Evolutionary conservation across 306 rosid genomes (phyloP).

Genomic region (Notholithocarpus densiflorus): DNA sequence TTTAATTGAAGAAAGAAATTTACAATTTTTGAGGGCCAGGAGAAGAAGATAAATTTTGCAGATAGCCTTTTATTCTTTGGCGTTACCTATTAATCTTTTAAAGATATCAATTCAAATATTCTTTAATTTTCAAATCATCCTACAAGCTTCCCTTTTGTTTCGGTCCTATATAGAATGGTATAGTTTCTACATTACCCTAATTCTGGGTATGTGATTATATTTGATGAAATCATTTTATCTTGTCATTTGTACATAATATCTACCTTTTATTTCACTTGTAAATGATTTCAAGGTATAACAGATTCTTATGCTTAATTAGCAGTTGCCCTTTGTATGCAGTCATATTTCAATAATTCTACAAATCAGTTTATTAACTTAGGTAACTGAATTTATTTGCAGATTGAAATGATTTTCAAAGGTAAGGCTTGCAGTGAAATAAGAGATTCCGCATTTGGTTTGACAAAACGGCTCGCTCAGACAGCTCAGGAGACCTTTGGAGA

Average conservation of each 20-base stretch:
- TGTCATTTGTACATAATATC: not conserved
- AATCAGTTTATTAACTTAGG: constrained; percentile 15
- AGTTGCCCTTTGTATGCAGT: not conserved
- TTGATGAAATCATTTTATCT: not conserved
- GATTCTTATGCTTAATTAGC: not conserved
- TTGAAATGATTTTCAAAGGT: constrained; percentile 76
- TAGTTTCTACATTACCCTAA: not conserved
- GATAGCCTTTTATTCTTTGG: not conserved
- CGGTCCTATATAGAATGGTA: not conserved
- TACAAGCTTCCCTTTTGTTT: not conserved
- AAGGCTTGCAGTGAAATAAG: constrained; percentile 74
- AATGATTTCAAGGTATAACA: not conserved
- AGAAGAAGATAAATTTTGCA: not conserved
- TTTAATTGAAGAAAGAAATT: no score
- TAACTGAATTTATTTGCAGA: constrained; percentile 43
- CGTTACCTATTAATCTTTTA: not conserved
- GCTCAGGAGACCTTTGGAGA: constrained; percentile 94
- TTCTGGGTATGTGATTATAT: not conserved
- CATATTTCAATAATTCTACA: constrained; percentile 9
- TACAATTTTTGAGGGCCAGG: no score
- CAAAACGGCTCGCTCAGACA: constrained; percentile 88
- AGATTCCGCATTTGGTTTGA: constrained; percentile 77
- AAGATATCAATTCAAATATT: not conserved
- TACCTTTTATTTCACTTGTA: not conserved
- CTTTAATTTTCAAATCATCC: not conserved